Evolutionary conservation across 2,329 filamentous ascomycete species (phyloP), one percentile per base, ranked within the genome.

Genomic region (Mycosphaerella sp.): DNA sequence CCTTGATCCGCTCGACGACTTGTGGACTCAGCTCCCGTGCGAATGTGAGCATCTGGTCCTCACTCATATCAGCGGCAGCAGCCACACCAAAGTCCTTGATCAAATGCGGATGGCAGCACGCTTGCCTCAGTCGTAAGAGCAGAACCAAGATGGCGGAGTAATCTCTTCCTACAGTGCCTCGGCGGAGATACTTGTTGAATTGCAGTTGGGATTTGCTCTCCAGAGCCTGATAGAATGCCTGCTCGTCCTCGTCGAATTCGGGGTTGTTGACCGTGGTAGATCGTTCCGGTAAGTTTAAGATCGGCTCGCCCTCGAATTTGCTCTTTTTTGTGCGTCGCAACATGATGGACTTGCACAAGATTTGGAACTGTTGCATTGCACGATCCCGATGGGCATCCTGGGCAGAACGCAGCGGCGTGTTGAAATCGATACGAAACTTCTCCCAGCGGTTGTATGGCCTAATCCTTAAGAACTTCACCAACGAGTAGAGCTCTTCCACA

Each of bases 61-160:
- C 75, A 2, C 73, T 69, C 16, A 78, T 68, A 5, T 75, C 76
- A 17, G 73, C 71, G 3, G 64, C 61, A 37, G 70, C 71, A 39
- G 74, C 77, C 3, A 79, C 69, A 21, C 79, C 79, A 46, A 86
- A 80, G 62, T 89, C 83, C 21, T 75, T 78, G 60, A 87, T 82
- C 25, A 87, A 70, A 62, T 84, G 82, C 1, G 86, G 86, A 65
- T 91, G 87, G 60, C 86, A 90, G 62, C 85, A 89, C 16, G 85
- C 84, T 68, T 91, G 87, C 14, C 87, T 82, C n/a, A 93, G 76
- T 18, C 87, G 83, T 40, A 93, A 75, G 39, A 93, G 75, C 14
- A 95, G 75, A 7, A 94, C 85, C 17, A 96, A 74, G 39, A 95
- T 84, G 58, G 85, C 85, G 6, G 85, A 85, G 64, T 95, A 95